Base-by-base conservation (phyloP, 441 rosid species). In the Syzygium syzygioides region DNA sequence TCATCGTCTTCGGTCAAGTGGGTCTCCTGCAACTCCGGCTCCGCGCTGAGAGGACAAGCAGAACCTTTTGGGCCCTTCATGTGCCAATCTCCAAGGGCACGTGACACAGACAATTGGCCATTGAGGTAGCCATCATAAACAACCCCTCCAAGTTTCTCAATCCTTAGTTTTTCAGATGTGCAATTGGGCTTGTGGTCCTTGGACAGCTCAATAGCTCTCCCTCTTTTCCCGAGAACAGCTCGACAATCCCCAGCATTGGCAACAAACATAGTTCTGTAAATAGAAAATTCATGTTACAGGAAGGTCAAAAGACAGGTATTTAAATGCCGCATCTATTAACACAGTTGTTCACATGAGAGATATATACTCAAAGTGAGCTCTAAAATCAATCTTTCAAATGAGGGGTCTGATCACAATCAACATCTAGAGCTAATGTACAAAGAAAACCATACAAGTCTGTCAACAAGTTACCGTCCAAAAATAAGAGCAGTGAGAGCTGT, bases 221-320 rank as follows among this genome's bases (percentile, higher is more conserved):
- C 99, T 91, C 95, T 94, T 90, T 94, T 96, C 37, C 99, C 98
- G 48, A 97, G 84, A 55, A 97, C 99, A 85, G 99, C 98, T 91
- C 99, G 95, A 89, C 98, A 97, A 93, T 97, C 99, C 83, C 99
- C 99, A 60, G 96, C 98, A 90, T 97, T 97, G 88, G 97, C 99
- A 91, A 96, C 89, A 86, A 94, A 91, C 92, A 96, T 91, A 71
- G 90, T 95, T 94, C 99, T 97, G 95, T 55, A 89, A 76, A 41
- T 4, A 85, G 34, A 32, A 83, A 55, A 83, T 54, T 28, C 86
- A 88, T 68, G 88, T 83, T 30, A 34, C 18, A 12, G 85, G 12
- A 56, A 23, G 79, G 34, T 84, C 23, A 53, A 84, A 9, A 84
- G 59, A 84, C 25, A 30, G 26, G 55, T 84, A 48, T 76, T 25